Conservation (phyloP, 495 filamentous ascomycete genomes). For the Tetracladium setigerum region DNA sequence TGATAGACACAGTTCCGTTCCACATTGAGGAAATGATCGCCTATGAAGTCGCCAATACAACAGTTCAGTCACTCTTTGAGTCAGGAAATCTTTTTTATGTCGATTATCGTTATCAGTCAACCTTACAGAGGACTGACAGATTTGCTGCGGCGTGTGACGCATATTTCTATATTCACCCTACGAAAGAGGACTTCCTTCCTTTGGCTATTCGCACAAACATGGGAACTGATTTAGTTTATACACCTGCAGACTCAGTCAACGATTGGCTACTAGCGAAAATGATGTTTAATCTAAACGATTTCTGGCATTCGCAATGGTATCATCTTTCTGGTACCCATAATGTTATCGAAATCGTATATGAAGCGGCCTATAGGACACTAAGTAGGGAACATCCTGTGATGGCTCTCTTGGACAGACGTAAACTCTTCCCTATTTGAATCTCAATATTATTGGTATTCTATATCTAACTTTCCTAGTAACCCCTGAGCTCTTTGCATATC, state of each 20-base stretch:
- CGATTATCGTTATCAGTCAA: conserved; percentile 26
- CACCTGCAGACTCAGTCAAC: conserved; percentile 24
- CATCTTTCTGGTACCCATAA: conserved; percentile 27
- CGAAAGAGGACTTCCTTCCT: conserved; percentile 28
- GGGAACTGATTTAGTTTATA: conserved; percentile 29
- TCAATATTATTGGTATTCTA: neutral
- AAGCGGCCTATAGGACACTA: conserved; percentile 28
- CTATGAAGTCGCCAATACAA: conserved; percentile 17
- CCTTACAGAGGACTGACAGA: conserved; percentile 14
- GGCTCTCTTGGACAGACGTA: conserved; percentile 25
- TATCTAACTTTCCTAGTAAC: conserved; percentile 6
- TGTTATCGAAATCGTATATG: conserved; percentile 26
- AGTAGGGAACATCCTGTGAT: conserved; percentile 24
- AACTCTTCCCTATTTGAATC: conserved; percentile 1
- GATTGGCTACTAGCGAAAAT: conserved; percentile 35
- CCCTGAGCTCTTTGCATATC: conserved; percentile 15
- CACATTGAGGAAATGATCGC: conserved; percentile 18
- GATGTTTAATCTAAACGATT: conserved; percentile 30
- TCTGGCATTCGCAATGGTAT: conserved; percentile 21
- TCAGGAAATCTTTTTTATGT: conserved; percentile 27
- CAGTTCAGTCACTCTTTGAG: conserved; percentile 15
- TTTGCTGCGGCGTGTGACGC: conserved; percentile 27
- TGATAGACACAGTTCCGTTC: conserved; percentile 24
- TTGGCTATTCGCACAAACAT: conserved; percentile 29
- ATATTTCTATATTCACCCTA: conserved; percentile 28